A percentile compares a stretch with the other conserved stretches of the same genome.
Conservation (phyloP, 768 basidiomycete genomes). For the Dentipellis sp. region DNA sequence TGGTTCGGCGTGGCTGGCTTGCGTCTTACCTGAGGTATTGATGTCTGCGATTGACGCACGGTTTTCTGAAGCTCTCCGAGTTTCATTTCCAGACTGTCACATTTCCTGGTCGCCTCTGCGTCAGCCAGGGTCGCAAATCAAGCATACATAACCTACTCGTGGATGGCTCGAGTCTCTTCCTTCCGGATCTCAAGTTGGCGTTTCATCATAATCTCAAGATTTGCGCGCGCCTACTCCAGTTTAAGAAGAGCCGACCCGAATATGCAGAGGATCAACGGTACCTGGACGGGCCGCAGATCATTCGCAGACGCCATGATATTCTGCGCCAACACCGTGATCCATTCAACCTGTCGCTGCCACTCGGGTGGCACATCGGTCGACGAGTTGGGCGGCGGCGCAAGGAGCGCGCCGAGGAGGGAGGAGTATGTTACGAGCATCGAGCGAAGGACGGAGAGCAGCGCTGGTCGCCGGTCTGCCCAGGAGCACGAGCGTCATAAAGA, state of each 20-base stretch:
- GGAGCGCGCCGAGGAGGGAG: slow-evolving; percentile 56
- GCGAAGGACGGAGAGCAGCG: slow-evolving; percentile 59
- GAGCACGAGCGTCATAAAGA: not conserved
- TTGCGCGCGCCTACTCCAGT: slow-evolving; percentile 55
- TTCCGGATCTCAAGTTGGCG: slow-evolving; percentile 65
- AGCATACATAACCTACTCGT: slow-evolving; percentile 40
- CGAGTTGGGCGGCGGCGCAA: slow-evolving; percentile 51
- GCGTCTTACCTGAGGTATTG: slow-evolving; percentile 2
- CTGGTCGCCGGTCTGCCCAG: slow-evolving; percentile 62
- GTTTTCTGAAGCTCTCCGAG: slow-evolving; percentile 41
- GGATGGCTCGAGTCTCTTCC: slow-evolving; percentile 62
- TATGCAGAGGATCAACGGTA: slow-evolving; percentile 19
- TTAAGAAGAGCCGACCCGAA: not conserved
- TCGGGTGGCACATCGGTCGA: slow-evolving; percentile 41
- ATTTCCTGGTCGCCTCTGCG: slow-evolving; percentile 41
- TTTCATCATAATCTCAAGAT: slow-evolving; percentile 75
- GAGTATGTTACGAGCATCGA: slow-evolving; percentile 80
- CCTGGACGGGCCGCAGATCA: slow-evolving; percentile 84
- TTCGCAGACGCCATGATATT: slow-evolving; percentile 90
- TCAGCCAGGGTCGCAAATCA: not conserved
- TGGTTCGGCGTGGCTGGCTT: slow-evolving; percentile 4
- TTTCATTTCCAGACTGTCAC: slow-evolving; percentile 57
- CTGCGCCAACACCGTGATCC: slow-evolving; percentile 73
- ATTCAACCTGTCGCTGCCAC: slow-evolving; percentile 70
- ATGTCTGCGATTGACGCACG: not conserved